phyloP scores from a whole-genome alignment of 2,329 filamentous ascomycete species.

The Fonsecaea multimorphosa region DNA sequence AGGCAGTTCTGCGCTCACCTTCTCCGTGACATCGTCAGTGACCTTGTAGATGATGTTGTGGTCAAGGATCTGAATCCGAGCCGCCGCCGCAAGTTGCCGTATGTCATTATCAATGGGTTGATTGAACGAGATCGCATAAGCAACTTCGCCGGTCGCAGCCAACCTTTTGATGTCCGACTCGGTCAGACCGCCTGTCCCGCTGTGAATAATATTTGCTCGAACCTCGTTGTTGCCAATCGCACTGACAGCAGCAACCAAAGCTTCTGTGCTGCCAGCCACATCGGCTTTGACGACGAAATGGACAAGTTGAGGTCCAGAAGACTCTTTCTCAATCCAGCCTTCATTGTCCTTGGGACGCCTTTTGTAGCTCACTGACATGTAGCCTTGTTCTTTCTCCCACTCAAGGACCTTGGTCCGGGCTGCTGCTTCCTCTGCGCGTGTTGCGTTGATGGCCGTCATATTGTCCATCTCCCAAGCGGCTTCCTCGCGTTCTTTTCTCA shows the following conservation, averaged over 20 bases:
- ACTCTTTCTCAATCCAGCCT: conserved; percentile 44
- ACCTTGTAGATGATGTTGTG: conserved; percentile 70
- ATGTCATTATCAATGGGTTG: conserved; percentile 71
- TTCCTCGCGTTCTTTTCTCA: conserved; percentile 74
- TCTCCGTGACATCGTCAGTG: conserved; percentile 57
- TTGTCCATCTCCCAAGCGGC: conserved; percentile 69
- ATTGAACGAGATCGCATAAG: conserved; percentile 87
- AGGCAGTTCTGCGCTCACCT: conserved; percentile 72
- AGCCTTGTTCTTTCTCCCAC: conserved; percentile 47
- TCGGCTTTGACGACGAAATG: conserved; percentile 92
- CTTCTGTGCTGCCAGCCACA: conserved; percentile 91
- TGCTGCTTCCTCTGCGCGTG: conserved; percentile 66
- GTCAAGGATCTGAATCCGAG: conserved; percentile 78
- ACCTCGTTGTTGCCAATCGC: conserved; percentile 86
- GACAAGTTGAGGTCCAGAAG: conserved; percentile 55
- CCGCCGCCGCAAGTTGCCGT: conserved; percentile 69
- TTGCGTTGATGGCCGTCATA: conserved; percentile 78
- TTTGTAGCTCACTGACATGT: conserved; percentile 35
- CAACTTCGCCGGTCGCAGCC: conserved; percentile 72
- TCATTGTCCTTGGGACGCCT: conserved; percentile 40
- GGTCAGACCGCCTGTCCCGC: conserved; percentile 75
- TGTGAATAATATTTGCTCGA: conserved; percentile 74
- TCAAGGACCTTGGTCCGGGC: conserved; percentile 51
- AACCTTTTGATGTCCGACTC: conserved; percentile 86
- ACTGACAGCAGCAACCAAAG: conserved; percentile 76